phyloP scores from a whole-genome alignment of 2,329 filamentous ascomycete genomes.

The Fusarium phyllophilum region DNA sequence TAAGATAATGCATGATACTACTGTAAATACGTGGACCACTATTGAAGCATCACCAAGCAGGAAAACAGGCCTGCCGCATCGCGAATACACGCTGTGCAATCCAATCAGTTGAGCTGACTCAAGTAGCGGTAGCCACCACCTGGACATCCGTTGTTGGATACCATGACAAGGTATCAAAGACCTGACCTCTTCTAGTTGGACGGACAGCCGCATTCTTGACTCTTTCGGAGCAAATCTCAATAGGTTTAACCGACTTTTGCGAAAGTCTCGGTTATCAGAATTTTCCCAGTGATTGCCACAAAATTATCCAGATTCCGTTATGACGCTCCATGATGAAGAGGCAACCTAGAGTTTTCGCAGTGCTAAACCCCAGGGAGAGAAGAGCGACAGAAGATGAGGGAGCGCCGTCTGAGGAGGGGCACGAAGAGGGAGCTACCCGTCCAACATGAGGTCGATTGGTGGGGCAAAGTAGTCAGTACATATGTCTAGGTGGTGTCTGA shows the following conservation, averaged over 20 bases:
- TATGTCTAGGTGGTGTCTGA: fast-evolving
- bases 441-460: constrained; percentile 24
- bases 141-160: constrained; percentile 5
- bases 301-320: not conserved
- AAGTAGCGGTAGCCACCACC: constrained; percentile 30
- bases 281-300: constrained; percentile 30
- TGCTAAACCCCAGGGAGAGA: constrained; percentile 38
- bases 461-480: constrained; percentile 39
- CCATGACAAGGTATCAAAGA: constrained; percentile 8
- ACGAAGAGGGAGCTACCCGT: constrained; percentile 30
- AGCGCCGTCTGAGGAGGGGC: constrained; percentile 33
- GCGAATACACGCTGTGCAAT: constrained; percentile 2
- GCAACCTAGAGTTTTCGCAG: constrained; percentile 21
- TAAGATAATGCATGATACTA: constrained; percentile 1
- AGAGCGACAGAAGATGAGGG: constrained; percentile 31
- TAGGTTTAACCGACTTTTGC: not conserved
- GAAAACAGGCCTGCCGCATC: constrained; percentile 15
- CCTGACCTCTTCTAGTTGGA: constrained; percentile 1
- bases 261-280: constrained; percentile 2
- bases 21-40: constrained; percentile 16
- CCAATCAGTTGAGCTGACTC: constrained; percentile 14
- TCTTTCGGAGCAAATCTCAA: not conserved
- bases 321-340: constrained; percentile 32
- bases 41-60: constrained; percentile 10
- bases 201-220: not conserved